phyloP scores from a whole-genome alignment of 2,329 filamentous ascomycete genomes.

The Penicillium sp. region DNA sequence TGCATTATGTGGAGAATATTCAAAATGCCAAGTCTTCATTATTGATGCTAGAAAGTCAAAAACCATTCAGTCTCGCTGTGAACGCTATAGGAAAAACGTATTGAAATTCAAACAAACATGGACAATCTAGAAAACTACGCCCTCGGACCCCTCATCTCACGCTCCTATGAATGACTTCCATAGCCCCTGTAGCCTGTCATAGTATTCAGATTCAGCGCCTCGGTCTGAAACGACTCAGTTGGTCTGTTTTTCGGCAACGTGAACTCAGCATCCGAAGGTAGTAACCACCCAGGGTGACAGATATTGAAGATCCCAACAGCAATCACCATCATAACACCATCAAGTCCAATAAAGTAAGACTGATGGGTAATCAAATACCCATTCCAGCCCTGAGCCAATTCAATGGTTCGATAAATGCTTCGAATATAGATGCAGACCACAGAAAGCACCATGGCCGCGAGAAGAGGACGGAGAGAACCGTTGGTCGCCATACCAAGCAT shows the following conservation, averaged over 20 bases:
- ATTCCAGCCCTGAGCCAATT: constrained; percentile 51
- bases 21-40: too few relatives aligned
- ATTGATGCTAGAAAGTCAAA: too few relatives aligned
- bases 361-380: constrained; percentile 52
- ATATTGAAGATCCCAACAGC: constrained; percentile 46
- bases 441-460: constrained; percentile 42
- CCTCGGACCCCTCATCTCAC: neutral
- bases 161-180: neutral
- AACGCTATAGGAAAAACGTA: neutral
- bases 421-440: constrained; percentile 48
- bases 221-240: neutral
- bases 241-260: neutral
- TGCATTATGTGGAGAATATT: too few relatives aligned
- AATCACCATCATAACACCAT: constrained; percentile 50
- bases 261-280: constrained; percentile 24
- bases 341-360: constrained; percentile 50
- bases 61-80: too few relatives aligned
- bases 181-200: neutral
- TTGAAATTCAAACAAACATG: neutral
- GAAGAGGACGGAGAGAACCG: constrained; percentile 31
- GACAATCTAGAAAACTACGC: neutral
- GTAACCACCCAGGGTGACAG: constrained; percentile 46
- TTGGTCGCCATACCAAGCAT: constrained; percentile 23
- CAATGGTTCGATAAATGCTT: constrained; percentile 52
- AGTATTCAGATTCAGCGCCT: neutral